Evolutionary conservation across 495 filamentous ascomycete species (phyloP), one percentile per base, ranked within the genome.

Genomic region (Neurospora hispaniola): DNA sequence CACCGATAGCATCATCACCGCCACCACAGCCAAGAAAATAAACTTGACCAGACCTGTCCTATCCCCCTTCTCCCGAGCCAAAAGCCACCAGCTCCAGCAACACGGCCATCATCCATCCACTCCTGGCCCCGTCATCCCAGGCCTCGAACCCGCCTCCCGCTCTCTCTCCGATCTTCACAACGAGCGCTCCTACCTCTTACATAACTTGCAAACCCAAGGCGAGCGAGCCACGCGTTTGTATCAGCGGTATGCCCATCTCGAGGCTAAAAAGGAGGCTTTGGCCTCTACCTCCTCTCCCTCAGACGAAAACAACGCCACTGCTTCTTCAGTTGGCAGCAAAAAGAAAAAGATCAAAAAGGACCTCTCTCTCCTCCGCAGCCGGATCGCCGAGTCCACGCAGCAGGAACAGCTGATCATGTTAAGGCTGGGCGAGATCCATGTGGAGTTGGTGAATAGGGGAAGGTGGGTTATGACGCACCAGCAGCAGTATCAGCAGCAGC

Each of bases 381-480:
- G 76, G 39, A 78, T 86, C 38, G 72, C 74, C 9, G 81, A 85
- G 39, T 80, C 75, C 0, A 80, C 77, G 0, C 73, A 81, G 69
- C 81, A 85, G 73, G 82, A 87, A 74, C 79, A 76, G 69, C 70
- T 76, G 23, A 81, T 85, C 23, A 73, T 85, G 46, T 62, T 76
- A 7, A 73, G 84, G 23, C 76, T 86, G 40, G 78, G 81, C n/a
- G 83, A 86, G 73, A 74, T 87, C 27, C 72, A 81, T 39, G 73
- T 81, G 27, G 84, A 87, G 72, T 80, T 84, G 12, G 79, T 80
- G 74, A 81, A 78, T 41, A 74, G 79, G 31, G 81, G 81, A 69
- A 74, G 81, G 48, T 83, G 79, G 79, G 71, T 71, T 68, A 78
- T 75, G 54, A 77, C 80, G 11, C 80, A 80, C 23, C 78, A 74